Base-by-base conservation (phyloP, 2,329 filamentous ascomycete genomes). In the Fusarium veterinarium region DNA sequence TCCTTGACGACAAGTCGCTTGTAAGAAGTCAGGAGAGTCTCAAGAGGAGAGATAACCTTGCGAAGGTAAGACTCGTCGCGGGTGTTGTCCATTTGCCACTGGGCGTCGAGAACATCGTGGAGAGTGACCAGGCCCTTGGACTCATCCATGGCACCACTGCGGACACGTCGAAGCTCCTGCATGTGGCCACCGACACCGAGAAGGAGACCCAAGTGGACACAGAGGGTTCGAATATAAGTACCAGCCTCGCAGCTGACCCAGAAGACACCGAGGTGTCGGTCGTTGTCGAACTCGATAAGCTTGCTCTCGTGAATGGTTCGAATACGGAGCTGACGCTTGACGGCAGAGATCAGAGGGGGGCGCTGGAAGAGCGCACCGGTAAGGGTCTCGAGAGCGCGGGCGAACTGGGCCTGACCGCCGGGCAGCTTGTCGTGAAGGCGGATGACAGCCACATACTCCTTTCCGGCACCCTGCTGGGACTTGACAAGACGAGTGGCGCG, bases 181-280 rank as follows among this genome's bases (percentile, higher is more conserved):
- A 98, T 98, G 86, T 98, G 95, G 59, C 94, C 96, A 76, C 95
- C 95, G 65, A 97, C 95, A 81, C 95, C 89, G 51, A 91, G 85
- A 46, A 91, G 83, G 65, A 91, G 85, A 83, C 94, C 94, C 76
- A 99, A 84, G 85, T 98, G 96, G 46, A 98, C 95, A 84, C 96
- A 98, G 52, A 99, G 91, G 41, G 96, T 99, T 87, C 96, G 93
- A 82, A 99, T 98, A 84, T 99, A 99, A 73, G 96, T 99, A 82
- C 96, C 96, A 59, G 82, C 96, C 86, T 99, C 96, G 84, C 96
- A 99, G 85, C 94, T 97, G 78, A 98, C 96, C 95, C 96, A 98
- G 90, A 99, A 99, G 63, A 98, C 95, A 83, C 93, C 96, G 41
- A 99, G 90, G 83, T 98, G 95, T 79, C 96, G 92, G 80, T 98